These are phyloP conservation scores for Botryotinia convoluta DNA, from an alignment of 2,329 filamentous ascomycete species.

Conservation along the genomic window DNA sequence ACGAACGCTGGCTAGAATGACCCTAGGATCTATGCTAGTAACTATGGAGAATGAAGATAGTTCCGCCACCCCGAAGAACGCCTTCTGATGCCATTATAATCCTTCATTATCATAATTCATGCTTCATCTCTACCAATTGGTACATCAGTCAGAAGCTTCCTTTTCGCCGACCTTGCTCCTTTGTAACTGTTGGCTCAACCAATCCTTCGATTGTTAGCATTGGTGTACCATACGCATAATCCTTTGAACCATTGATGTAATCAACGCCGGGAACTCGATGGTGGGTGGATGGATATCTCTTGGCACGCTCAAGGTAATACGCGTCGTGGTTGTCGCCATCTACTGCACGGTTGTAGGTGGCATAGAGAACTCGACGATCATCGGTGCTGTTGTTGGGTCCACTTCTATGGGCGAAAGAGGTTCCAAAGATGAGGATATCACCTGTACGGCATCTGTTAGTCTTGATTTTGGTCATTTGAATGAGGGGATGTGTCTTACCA, in stretches of 20 bases:
- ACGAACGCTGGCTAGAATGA: neutral
- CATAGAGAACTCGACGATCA: conserved; percentile 43
- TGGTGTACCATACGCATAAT: conserved; percentile 42
- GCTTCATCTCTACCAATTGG: too few species aligned
- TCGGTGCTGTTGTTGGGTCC: conserved; percentile 36
- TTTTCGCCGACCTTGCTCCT: neutral
- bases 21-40: neutral
- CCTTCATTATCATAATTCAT: neutral
- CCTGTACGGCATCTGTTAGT: conserved; percentile 27
- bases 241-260: conserved; percentile 39
- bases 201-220: conserved; percentile 40
- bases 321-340: conserved; percentile 45
- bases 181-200: neutral
- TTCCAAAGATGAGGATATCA: conserved; percentile 39
- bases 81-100: neutral
- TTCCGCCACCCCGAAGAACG: neutral
- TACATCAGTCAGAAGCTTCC: neutral
- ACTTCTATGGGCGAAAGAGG: conserved; percentile 39
- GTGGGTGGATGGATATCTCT: conserved; percentile 44
- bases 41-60: neutral
- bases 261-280: conserved; percentile 37
- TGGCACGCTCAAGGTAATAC: conserved; percentile 43
- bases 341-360: conserved; percentile 42
- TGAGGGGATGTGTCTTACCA: conserved; percentile 28
- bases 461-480: neutral